Evolutionary conservation across 225 moss, liverwort and hornwort genomes (phyloP), one percentile per base, ranked within the genome.

Genomic region (Ulota crispa): DNA sequence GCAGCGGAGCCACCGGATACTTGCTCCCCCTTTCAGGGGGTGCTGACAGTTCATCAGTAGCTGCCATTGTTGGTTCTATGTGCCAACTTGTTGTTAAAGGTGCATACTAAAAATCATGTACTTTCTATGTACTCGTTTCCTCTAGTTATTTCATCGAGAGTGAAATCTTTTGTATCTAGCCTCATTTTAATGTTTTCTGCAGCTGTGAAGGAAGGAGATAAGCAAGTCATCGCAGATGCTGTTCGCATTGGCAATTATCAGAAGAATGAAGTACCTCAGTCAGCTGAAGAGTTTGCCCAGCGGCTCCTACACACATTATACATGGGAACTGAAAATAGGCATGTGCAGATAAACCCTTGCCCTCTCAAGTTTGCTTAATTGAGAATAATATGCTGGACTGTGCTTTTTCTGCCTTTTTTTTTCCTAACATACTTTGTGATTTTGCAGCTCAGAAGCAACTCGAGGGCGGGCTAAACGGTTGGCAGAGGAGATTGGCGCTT

Each of bases 41-140:
- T 70, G 98, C 95, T 72, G 98, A 96, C 83, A 99, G 95, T 72
- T 96, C 95, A 31, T 90, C 92, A 50, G 91, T 89, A 73, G 95
- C 98, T 72, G 98, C 98, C 27, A 94, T 99, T 73, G 98, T 99
- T 57, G 95, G 98, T 72, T 94, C 87, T 16, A 96, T 99, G 98
- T 99, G 95, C 81, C 95, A 99, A 80, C 95, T 99, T 78, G 98
- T 96, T 56, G 57, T 94, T 36, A 87, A 92, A 86, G 94, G 94
- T 95, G n/a, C 28, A 41, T 34, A 45, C 36, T 10, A 53, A 67
- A 62, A 60, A 18, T n/a, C 64, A 39, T 56, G 10, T 20, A 54
- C 60, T 34, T 72, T 74, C 47, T 19, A 50, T 75, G 5, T n/a
- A n/a, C 69, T 27, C 42, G 37, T 34, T 60, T 41, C n/a, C 12